Base-by-base conservation (phyloP, 2,329 filamentous ascomycete genomes). In the Trichoderma lentiforme region DNA sequence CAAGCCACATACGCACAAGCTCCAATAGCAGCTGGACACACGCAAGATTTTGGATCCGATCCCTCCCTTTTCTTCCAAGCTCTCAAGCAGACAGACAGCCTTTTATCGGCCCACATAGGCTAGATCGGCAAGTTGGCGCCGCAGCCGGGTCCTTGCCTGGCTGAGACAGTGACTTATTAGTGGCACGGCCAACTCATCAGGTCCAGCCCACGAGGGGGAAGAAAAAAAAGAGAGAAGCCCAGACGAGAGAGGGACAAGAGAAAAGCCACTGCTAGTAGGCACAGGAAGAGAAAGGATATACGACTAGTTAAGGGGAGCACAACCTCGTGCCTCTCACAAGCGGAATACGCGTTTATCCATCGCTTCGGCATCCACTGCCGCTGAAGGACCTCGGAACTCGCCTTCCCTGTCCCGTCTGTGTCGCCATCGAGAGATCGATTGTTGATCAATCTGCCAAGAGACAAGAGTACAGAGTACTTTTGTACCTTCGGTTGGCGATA, bases 101-200 rank as follows among this genome's bases (percentile, higher is more conserved):
- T 64, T 43, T 64, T 28, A 57, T 24, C 34, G 70, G 39, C 67
- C 71, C 71, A 70, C 71, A 70, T 53, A 70, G 66, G 66, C 60
- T 39, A 64, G 73, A 74, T 73, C 73, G 68, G 71, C 71, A 39
- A 64, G 67, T 70, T 72, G 71, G 71, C 67, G 71, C 71, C 66
- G 60, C 66, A 72, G 66, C 67, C 66, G 60, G 39, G 58, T 57
- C 66, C 71, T 70, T 32, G 60, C 21, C 60, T 57, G 74, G 73
- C 74, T 79, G 77, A 80, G 78, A 79, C 79, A 79, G 56, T 76
- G 76, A 76, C 74, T 76, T 76, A 76, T 67, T 75, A 74, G 75
- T 73, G 70, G 72, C 71, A 53, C 28, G 12, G 71, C 64, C 57
- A 62, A n/a, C 57, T 71, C 68, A 64, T 71, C 58, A 43, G 36